These are phyloP conservation scores for Phytophthora pseudosyringae DNA, from an alignment of 352 stramenopile genomes.

Conservation along the genomic window DNA sequence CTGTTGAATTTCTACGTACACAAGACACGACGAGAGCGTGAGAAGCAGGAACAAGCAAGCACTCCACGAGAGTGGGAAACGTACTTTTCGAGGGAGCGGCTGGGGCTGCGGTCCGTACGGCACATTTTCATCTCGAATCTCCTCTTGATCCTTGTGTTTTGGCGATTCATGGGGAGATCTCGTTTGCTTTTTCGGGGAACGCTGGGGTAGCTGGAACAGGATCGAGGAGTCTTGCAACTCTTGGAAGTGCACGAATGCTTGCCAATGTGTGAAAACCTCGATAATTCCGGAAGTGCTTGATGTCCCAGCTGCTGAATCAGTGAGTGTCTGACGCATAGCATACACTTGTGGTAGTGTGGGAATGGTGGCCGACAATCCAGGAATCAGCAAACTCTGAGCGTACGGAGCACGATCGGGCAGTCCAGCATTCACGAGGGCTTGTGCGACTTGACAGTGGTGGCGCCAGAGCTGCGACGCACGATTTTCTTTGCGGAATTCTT, in stretches of 20 bases:
- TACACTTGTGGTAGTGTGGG: conserved; percentile 11
- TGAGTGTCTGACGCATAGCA: conserved; percentile 17
- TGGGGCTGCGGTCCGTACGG: conserved; percentile 22
- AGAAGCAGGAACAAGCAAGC: conserved; percentile 1
- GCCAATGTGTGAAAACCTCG: conserved; percentile 61
- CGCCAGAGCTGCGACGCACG: conserved; percentile 19
- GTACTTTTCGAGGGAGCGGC: conserved; percentile 35
- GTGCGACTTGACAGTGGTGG: conserved; percentile 28
- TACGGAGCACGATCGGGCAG: conserved; percentile 30
- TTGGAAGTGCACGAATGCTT: conserved; percentile 57
- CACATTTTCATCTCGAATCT: conserved; percentile 9
- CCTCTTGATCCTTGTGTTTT: conserved; percentile 2
- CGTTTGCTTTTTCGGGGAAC: conserved; percentile 14
- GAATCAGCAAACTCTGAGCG: background rate
- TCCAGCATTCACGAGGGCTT: conserved; percentile 37
- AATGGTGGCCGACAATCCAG: background rate
- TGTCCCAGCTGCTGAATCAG: background rate
- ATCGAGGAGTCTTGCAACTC: conserved; percentile 49
- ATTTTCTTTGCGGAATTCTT: background rate
- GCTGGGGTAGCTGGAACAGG: conserved; percentile 34
- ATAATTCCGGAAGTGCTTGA: conserved; percentile 12
- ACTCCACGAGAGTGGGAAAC: background rate
- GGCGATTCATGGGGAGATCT: conserved; percentile 8
- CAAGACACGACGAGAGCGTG: background rate
- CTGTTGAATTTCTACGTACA: conserved; percentile 47